Evolutionary conservation across 2,329 filamentous ascomycete genomes (phyloP).

Genomic region (Cordyceps militaris): DNA sequence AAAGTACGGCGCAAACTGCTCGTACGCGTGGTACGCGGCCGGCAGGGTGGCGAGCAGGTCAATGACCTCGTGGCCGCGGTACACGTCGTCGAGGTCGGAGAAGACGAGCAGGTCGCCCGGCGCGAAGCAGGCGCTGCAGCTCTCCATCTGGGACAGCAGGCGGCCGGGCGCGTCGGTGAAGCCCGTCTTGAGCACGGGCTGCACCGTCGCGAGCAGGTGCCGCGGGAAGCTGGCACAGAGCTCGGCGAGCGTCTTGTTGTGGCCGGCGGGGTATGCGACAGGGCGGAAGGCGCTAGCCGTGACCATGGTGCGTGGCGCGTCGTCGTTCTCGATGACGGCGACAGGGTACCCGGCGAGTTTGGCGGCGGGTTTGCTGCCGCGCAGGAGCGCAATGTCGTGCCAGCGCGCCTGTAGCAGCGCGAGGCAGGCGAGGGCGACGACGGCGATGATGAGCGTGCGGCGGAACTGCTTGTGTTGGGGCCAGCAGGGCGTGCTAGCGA

Average conservation of each 20-base stretch:
- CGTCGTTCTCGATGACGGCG: neutral
- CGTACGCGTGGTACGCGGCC: constrained; percentile 26
- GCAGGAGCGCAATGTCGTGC: neutral
- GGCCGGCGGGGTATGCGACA: constrained; percentile 20
- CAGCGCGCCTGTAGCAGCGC: neutral
- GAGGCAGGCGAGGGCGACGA: neutral
- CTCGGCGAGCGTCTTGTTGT: constrained; percentile 16
- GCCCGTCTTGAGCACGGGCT: constrained; percentile 37
- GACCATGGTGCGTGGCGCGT: neutral
- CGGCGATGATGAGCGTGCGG: neutral
- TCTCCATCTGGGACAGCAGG: constrained; percentile 38
- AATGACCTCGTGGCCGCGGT: constrained; percentile 35
- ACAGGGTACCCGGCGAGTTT: too few relatives aligned
- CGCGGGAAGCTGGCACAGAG: constrained; percentile 24
- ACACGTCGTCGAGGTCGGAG: constrained; percentile 42
- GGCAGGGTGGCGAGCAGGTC: constrained; percentile 42
- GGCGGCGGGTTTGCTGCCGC: neutral
- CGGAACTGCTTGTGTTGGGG: neutral
- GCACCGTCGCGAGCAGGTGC: constrained; percentile 20
- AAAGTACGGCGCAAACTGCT: constrained; percentile 33
- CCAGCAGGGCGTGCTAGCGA: neutral
- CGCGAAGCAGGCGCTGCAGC: constrained; percentile 35
- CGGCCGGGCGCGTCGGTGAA: neutral
- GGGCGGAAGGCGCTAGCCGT: constrained; percentile 7
- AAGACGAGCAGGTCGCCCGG: constrained; percentile 37